Base-by-base conservation (phyloP, 495 filamentous ascomycete species). In the Immersiella caudata region DNA sequence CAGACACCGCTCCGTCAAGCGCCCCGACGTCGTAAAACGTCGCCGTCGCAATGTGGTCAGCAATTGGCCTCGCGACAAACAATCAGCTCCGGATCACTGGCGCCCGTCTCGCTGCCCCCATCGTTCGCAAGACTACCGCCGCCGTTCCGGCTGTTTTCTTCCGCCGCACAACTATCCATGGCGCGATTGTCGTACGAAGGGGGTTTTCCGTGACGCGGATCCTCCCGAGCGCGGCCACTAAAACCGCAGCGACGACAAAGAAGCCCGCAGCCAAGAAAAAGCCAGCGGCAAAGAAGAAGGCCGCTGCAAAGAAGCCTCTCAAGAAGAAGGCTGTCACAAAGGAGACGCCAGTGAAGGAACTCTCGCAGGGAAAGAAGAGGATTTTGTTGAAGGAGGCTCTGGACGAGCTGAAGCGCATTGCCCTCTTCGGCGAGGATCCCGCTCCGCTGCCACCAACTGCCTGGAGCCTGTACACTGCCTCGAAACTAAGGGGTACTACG, bases 31-130 rank as follows among this genome's bases (percentile, higher is more conserved):
- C 26, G 59, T 22, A 12, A 59, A n/a, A n/a, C 20, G n/a, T 36
- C 52, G 40, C 52, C 27, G 57, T 50, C 55, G 52, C 65, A 56
- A 79, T 79, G 76, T 72, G 65, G 67, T 70, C 74, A 22, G 16
- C 72, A 64, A 74, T 77, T 67, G 72, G 72, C 46, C 70, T 67
- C 35, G 67, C 67, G 58, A 59, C 72, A 22, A 74, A 67, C 33
- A 72, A 71, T 36, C 70, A 69, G 65, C 70, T 65, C 46, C 62
- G 61, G 61, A 12, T 35, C 14, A 33, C 33, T 20, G 27, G 61
- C 58, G 64, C 60, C 67, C 62, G 66, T 55, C 61, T 66, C 29
- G 58, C 55, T 20, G 66, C 67, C 8, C 52, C 21, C 1, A 26
- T 26, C 2, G 52, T 22, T 55, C 24, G 52, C 9, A 22, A 55